phyloP scores from a whole-genome alignment of 345 rosid genomes.

The Eucalyptus microcorys region DNA sequence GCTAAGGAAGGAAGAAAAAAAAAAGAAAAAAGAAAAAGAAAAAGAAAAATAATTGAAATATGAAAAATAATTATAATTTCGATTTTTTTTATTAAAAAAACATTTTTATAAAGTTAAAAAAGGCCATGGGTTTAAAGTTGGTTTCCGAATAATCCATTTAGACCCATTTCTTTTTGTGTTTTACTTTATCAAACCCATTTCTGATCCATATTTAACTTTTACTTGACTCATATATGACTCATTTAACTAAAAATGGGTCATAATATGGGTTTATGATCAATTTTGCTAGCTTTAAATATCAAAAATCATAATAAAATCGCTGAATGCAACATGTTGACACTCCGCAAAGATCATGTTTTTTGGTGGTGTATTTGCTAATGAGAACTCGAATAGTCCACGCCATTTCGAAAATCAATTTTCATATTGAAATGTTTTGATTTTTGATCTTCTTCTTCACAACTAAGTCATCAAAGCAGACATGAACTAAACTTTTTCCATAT shows the following conservation, averaged over 20 bases:
- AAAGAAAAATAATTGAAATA: too few relatives aligned
- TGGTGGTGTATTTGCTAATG: background rate
- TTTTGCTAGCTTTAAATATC: too few relatives aligned
- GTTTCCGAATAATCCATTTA: too few relatives aligned
- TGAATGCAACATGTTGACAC: background rate
- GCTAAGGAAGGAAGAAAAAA: too few relatives aligned
- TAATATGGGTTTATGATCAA: too few relatives aligned
- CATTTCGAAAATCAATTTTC: background rate
- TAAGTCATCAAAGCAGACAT: background rate
- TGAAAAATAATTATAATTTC: too few relatives aligned
- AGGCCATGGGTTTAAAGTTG: too few relatives aligned
- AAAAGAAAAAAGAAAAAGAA: rapidly evolving
- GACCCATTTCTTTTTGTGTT: too few relatives aligned
- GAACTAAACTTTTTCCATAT: background rate
- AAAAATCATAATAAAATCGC: background rate
- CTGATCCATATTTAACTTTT: rapidly evolving
- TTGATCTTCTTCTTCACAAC: background rate
- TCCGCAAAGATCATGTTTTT: background rate
- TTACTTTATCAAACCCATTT: too few relatives aligned
- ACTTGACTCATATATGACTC: rapidly evolving
- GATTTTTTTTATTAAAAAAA: too few relatives aligned
- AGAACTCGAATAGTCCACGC: background rate
- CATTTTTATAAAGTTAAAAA: too few relatives aligned
- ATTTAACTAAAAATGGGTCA: too few relatives aligned
- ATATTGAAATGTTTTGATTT: background rate